Conservation (phyloP, 352 stramenopile species). For the Globisporangium abappressorium region DNA sequence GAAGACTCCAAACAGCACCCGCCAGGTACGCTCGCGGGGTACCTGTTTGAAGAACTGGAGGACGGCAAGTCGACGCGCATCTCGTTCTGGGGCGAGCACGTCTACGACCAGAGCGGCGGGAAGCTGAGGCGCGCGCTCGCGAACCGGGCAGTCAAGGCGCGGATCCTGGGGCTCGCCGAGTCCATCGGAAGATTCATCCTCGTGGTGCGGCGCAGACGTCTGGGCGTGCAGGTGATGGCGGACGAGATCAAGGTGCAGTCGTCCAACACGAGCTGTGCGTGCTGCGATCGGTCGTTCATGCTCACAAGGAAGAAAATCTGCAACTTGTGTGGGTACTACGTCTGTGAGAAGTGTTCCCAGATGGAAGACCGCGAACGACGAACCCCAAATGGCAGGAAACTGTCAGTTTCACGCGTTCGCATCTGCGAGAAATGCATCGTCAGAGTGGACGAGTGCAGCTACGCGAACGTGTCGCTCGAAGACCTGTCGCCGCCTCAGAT, state of each 20-base stretch:
- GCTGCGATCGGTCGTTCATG: constrained; percentile 15
- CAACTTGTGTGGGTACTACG: constrained; percentile 17
- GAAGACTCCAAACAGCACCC: background rate
- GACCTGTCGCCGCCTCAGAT: constrained; percentile 7
- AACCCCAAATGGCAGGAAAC: too few relatives aligned
- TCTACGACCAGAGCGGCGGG: constrained; percentile 1
- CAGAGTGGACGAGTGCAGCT: constrained; percentile 12
- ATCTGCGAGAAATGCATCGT: constrained; percentile 14
- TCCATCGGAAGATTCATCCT: constrained; percentile 8
- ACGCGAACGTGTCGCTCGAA: constrained; percentile 2
- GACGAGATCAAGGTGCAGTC: constrained; percentile 13
- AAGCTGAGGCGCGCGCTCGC: background rate
- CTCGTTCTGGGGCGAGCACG: constrained; percentile 39
- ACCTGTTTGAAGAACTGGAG: constrained; percentile 39
- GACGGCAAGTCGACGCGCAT: constrained; percentile 32
- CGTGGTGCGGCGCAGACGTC: constrained; percentile 9
- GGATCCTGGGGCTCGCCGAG: constrained; percentile 2
- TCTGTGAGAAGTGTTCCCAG: constrained; percentile 14
- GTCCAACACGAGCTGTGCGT: constrained; percentile 13
- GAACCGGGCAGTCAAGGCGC: background rate
- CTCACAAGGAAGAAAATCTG: constrained; percentile 9
- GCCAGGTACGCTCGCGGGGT: constrained; percentile 21
- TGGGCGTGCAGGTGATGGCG: constrained; percentile 14
- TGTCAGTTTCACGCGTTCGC: background rate
- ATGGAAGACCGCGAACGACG: constrained; percentile 15